A percentile compares a stretch with the other conserved stretches of the same genome.
These are phyloP conservation scores for Syzygium grande DNA, from an alignment of 345 rosid genomes.

Conservation along the genomic window DNA sequence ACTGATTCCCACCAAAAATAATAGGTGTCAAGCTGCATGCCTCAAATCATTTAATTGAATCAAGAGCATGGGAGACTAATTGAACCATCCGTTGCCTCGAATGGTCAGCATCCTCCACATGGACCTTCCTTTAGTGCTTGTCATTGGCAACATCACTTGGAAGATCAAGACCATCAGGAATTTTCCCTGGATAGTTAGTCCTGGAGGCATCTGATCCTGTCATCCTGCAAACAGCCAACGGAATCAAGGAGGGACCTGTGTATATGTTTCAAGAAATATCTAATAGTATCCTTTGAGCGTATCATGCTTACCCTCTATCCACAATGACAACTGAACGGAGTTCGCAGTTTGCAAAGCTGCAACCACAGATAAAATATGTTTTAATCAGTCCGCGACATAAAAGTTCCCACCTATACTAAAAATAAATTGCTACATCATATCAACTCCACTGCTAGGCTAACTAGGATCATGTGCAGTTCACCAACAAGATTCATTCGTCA, in stretches of 20 bases:
- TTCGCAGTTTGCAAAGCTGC: constrained; percentile 54
- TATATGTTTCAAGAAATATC: not conserved
- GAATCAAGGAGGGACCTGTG: not conserved
- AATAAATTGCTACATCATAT: not conserved
- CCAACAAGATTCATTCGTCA: not conserved
- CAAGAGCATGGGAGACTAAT: not conserved
- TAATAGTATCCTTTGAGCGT: not conserved
- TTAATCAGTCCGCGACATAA: not conserved
- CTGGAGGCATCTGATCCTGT: constrained; percentile 8
- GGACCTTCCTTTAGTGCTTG: not conserved
- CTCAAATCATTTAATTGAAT: not conserved
- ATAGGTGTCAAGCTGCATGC: not conserved
- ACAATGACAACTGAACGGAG: constrained; percentile 38
- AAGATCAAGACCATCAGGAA: constrained; percentile 8
- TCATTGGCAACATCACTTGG: constrained; percentile 9
- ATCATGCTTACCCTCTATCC: constrained; percentile 22
- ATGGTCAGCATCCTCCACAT: not conserved
- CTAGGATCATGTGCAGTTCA: not conserved
- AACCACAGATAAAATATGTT: not conserved
- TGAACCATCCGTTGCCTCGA: not conserved
- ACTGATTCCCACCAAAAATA: not conserved
- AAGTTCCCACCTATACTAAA: not conserved
- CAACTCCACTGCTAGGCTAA: not conserved
- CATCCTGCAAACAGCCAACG: constrained; percentile 7
- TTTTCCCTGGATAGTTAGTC: constrained; percentile 12